Base-by-base conservation (phyloP, 768 basidiomycete species). In the Lactarius tabidus region DNA sequence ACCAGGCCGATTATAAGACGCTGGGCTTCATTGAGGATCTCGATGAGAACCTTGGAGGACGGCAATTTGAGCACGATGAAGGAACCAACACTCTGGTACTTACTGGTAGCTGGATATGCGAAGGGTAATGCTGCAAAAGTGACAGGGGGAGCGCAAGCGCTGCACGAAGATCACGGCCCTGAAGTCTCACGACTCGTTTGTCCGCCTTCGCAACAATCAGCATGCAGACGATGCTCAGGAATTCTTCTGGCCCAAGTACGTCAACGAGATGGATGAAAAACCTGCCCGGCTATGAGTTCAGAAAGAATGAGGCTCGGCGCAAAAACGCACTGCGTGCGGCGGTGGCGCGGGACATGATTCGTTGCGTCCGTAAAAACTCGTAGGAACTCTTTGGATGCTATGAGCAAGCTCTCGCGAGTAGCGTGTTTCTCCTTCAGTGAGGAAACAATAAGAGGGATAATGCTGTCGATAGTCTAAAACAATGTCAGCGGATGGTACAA, bases 291-390 rank as follows among this genome's bases (percentile, higher is more conserved):
- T 43, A 26, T 14, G 1, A 38, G 26, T 20, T 1, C 31, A 28
- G 73, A 59, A 61, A 31, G 23, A 6, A 31, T 12, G 36, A 23
- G 1, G 35, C 8, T 31, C 10, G 43, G 35, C n/a, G 36, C 36
- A 35, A 69, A 60, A 20, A 77, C 85, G 35, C 10, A 95, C 94
- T 88, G 89, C 62, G 90, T 87, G 53, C 93, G 89, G 28, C 97
- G 88, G 75, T 99, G 96, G 5, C 91, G 87, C 18, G 97, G 97
- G 63, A 99, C 85, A 70, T 98, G 91, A 63, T 85, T 87, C 4
- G 90, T 85, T 14, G 97, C 96, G 74, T 97, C 95, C 0, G 94
- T 93, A 77, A 99, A 98, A 53, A 97, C 88, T 15, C 85, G 86
- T 18, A 99, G 75, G 74, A 98, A 93, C 26, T 93, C 89, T 69